A percentile compares a stretch with the other conserved stretches of the same genome.
phyloP scores from a whole-genome alignment of 306 rosid genomes.

The Cicer arietinum region DNA sequence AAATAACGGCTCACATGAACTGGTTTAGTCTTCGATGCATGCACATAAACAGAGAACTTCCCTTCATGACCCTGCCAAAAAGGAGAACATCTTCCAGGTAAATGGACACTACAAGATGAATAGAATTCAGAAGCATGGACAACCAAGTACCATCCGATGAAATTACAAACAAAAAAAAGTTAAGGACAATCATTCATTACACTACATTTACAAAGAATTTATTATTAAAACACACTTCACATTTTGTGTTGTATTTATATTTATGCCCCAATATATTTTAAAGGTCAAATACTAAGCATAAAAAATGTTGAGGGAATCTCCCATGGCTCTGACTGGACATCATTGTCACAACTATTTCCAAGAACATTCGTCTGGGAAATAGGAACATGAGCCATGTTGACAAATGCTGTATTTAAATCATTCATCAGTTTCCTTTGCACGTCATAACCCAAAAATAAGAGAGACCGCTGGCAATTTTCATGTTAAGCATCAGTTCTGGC shows the following conservation, averaged over 20 bases:
- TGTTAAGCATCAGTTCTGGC: slow-evolving; percentile 15
- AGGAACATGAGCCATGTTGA: not conserved
- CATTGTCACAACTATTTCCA: slow-evolving; percentile 32
- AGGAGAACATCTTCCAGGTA: slow-evolving; percentile 40
- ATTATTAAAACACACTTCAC: slow-evolving; percentile 20
- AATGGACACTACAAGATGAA: slow-evolving; percentile 40
- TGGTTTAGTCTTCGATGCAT: slow-evolving; percentile 85
- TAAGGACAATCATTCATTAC: slow-evolving; percentile 25
- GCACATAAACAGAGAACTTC: slow-evolving; percentile 92
- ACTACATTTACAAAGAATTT: not conserved
- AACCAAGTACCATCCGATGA: slow-evolving; percentile 25
- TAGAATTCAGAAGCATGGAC: slow-evolving; percentile 21
- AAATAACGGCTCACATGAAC: slow-evolving; percentile 88
- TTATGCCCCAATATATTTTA: slow-evolving; percentile 22
- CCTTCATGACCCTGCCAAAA: slow-evolving; percentile 96
- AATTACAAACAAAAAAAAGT: slow-evolving; percentile 27
- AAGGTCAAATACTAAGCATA: slow-evolving; percentile 11
- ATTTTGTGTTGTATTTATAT: slow-evolving; percentile 1
- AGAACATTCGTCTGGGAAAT: not conserved
- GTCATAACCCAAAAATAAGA: slow-evolving; percentile 13
- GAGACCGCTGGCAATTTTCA: slow-evolving; percentile 12
- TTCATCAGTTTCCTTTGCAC: slow-evolving; percentile 12
- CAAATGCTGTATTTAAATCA: slow-evolving; percentile 20
- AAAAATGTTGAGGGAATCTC: not conserved
- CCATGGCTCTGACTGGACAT: slow-evolving; percentile 22